Evolutionary conservation across 176 grass and related monocot species (phyloP).

Genomic region (Sorghum bicolor): Sorghum_bicolor_NCBIv3 NC_012877.2:4995001-4995500

Average conservation of each 20-base stretch:
- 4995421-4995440: neutral
- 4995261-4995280: neutral
- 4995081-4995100: neutral
- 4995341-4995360: neutral
- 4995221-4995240: neutral
- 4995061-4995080: neutral
- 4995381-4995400: neutral
- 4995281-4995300: neutral
- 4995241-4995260: neutral
- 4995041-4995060: neutral
- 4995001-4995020: constrained; percentile 30
- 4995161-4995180: neutral
- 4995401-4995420: neutral
- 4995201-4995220: neutral
- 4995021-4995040: neutral
- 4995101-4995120: neutral
- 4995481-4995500: neutral
- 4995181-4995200: neutral
- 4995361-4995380: neutral
- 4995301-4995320: neutral
- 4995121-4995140: neutral
- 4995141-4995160: neutral
- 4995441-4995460: neutral
- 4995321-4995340: neutral
- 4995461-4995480: neutral